Conservation (phyloP, 2,329 filamentous ascomycete genomes). For the Hypoxylon sp. region DNA sequence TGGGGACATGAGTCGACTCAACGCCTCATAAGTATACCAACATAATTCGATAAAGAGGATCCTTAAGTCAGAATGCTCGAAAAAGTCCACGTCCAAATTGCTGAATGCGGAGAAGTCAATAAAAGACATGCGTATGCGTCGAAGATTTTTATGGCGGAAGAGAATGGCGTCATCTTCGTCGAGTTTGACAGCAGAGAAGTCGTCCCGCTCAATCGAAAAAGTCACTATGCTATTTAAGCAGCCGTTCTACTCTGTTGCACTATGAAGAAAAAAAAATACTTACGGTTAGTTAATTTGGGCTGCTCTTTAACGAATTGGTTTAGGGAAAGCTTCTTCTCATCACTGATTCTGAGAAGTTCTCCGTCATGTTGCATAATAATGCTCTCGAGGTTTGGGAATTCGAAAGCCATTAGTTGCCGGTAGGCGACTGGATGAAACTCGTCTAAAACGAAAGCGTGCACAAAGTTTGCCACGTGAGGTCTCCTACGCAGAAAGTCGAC, state of each 20-base stretch:
- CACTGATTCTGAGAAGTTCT: slow-evolving; percentile 22
- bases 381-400: slow-evolving; percentile 39
- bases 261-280: slow-evolving; percentile 4
- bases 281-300: slow-evolving; percentile 35
- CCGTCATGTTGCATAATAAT: slow-evolving; percentile 34
- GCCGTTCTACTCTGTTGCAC: slow-evolving; percentile 4
- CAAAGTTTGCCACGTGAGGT: slow-evolving; percentile 28
- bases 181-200: slow-evolving; percentile 19
- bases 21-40: slow-evolving; percentile 32
- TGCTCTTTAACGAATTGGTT: slow-evolving; percentile 36
- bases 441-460: slow-evolving; percentile 35
- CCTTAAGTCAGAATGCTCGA: slow-evolving; percentile 29
- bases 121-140: slow-evolving; percentile 34
- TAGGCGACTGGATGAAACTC: slow-evolving; percentile 41
- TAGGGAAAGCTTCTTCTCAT: slow-evolving; percentile 26
- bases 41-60: slow-evolving; percentile 32
- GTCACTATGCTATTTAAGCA: slow-evolving; percentile 31
- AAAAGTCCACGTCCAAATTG: slow-evolving; percentile 28
- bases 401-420: slow-evolving; percentile 34
- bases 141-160: slow-evolving; percentile 37
- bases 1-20: slow-evolving; percentile 24
- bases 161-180: slow-evolving; percentile 35
- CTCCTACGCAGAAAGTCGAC: slow-evolving; percentile 29
- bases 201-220: slow-evolving; percentile 33
- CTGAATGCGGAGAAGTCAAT: slow-evolving; percentile 38